Base-by-base conservation (phyloP, 1,139 yeast genomes). In the Zygosaccharomyces pseudobailii region DNA sequence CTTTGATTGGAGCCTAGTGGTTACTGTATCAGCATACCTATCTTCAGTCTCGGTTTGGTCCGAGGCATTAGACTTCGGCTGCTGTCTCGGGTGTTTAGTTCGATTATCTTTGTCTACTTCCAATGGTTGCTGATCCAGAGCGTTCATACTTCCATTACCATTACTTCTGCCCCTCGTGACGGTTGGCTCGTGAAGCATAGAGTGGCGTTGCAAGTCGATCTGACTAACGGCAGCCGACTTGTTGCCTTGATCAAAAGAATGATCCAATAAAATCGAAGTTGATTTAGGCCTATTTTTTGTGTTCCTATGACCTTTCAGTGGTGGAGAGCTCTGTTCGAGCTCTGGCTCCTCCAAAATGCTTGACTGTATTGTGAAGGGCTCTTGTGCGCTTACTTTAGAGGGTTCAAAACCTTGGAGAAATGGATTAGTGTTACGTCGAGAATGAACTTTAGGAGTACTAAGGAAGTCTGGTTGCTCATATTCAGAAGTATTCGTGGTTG, bases 381-480 rank as follows among this genome's bases (percentile, higher is more conserved):
- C 41, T 27, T 38, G 35, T 19, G 30, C 22, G 13, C 19, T n/a
- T 9, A 20, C 21, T 28, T 10, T 38, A 8, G 25, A 27, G 8
- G 23, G 34, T 19, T 38, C 34, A 17, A 20, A 21, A 28, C 28
- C 33, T 6, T 22, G 19, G 5, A 38, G 34, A 20, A 38, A 38
- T 5, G 41, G 41, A 28, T 38, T 38, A 21, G 27, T 38, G 17
- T 22, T 38, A 27, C 24, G 30, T 9, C 41, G 41, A 17, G 31
- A 46, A 10, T 45, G 49, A 9, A 43, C 31, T 24, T 40, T 53
- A 8, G 62, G 62, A 4, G 62, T 55, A 32, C 59, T 57, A 27
- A 63, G 45, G 34, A 60, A 63, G 49, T 63, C 67, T 2, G 67
- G 67, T 43, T 62, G 65, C 10, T 58, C 60, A 32, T 30, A 38